A percentile compares a stretch with the other conserved stretches of the same genome.
These are phyloP conservation scores for Geranium incanum DNA, from an alignment of 441 rosid genomes.

Conservation along the genomic window DNA sequence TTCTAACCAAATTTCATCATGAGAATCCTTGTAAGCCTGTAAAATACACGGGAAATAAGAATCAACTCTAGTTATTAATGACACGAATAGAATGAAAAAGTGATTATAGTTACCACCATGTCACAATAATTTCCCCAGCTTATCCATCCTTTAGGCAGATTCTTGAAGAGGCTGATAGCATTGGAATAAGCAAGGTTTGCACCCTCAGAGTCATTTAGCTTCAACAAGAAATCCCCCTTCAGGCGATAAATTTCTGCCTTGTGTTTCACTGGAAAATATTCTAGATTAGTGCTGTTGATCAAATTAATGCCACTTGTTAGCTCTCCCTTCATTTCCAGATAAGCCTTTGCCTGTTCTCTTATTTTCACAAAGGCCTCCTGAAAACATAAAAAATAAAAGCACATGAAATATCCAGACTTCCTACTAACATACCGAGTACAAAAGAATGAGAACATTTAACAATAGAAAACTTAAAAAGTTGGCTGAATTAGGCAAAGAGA, in stretches of 20 bases:
- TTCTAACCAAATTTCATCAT: slow-evolving; percentile 94
- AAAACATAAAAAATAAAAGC: slow-evolving; percentile 26
- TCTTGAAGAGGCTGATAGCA: slow-evolving; percentile 80
- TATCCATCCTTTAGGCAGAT: slow-evolving; percentile 97
- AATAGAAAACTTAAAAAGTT: not conserved
- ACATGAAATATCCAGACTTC: slow-evolving; percentile 16
- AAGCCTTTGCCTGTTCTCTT: slow-evolving; percentile 94
- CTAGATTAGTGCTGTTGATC: slow-evolving; percentile 83
- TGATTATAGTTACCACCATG: slow-evolving; percentile 47
- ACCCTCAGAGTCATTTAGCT: slow-evolving; percentile 66
- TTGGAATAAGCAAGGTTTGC: slow-evolving; percentile 85
- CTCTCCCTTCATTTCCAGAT: slow-evolving; percentile 83
- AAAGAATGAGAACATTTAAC: not conserved
- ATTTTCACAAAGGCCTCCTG: slow-evolving; percentile 98
- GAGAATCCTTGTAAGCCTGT: slow-evolving; percentile 82
- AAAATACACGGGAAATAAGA: slow-evolving; percentile 24
- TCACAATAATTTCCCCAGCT: slow-evolving; percentile 99
- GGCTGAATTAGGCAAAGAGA: not conserved
- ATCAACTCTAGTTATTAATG: slow-evolving; percentile 12
- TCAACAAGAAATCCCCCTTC: slow-evolving; percentile 78
- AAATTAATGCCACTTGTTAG: slow-evolving; percentile 73
- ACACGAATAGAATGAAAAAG: slow-evolving; percentile 18
- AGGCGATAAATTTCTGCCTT: slow-evolving; percentile 85
- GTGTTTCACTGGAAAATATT: slow-evolving; percentile 75
- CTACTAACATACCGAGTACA: not conserved